phyloP scores from a whole-genome alignment of 306 rosid species.

The Luffa aegyptiaca region DNA sequence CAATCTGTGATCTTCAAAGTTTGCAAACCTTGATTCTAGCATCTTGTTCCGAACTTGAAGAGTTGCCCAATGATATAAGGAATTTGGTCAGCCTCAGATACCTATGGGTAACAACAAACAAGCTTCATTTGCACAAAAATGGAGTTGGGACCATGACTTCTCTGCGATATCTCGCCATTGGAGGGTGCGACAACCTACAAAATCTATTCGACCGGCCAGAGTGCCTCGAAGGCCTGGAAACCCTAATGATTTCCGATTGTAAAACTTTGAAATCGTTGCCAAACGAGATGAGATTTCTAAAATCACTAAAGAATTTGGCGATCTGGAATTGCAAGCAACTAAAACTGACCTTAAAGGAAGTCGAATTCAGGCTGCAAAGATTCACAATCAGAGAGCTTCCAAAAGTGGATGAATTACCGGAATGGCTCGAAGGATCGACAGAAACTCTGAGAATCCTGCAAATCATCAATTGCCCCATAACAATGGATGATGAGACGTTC shows the following conservation, averaged over 20 bases:
- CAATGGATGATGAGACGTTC: background rate
- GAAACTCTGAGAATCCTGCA: background rate
- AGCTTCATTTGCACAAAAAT: background rate
- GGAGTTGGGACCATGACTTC: constrained; percentile 2
- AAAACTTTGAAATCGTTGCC: background rate
- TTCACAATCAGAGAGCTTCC: constrained; percentile 1
- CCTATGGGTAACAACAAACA: background rate
- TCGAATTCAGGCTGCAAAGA: background rate
- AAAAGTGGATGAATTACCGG: background rate
- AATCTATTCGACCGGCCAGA: background rate
- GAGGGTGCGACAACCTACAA: background rate
- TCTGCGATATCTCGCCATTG: constrained; percentile 1
- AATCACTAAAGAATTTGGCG: background rate
- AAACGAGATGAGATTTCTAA: background rate
- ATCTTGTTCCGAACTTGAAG: background rate
- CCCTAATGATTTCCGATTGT: constrained; percentile 1
- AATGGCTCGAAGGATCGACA: background rate
- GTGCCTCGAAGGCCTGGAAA: background rate
- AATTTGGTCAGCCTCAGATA: background rate
- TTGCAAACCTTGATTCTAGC: background rate
- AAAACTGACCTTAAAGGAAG: background rate
- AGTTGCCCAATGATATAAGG: background rate
- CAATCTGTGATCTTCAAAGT: background rate
- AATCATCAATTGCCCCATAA: background rate
- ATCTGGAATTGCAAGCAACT: background rate